Evolutionary conservation across 495 filamentous ascomycete species (phyloP), one percentile per base, ranked within the genome.

Genomic region (Hypoxylon perforatum): DNA sequence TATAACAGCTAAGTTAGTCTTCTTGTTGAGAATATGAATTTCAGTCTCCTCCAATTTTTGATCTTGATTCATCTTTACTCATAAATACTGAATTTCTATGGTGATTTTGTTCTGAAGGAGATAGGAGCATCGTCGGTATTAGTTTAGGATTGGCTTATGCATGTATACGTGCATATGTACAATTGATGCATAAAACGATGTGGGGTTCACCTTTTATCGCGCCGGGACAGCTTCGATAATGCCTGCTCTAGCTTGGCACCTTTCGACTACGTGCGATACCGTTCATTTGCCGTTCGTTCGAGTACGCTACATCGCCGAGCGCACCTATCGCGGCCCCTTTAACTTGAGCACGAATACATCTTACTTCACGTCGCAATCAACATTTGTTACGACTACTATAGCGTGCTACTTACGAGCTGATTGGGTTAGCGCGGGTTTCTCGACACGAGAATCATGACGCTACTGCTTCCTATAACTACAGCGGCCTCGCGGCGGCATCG

Each of bases 361-460:
- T 1, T 38, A 46, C 52, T 41, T 52, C 7, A 3, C 25, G 39
- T 60, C 63, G 63, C 54, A 39, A 47, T 38, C 12, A 18, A 35
- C 47, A 15, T 39, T 21, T 25, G 19, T 8, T 21, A 58, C 36
- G 30, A 21, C 0, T 12, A 21, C 15, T 1, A 38, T 50, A 18
- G 6, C 15, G 17, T 23, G 15, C 39, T 22, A 45, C 28, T 9
- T 50, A 68, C 63, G 58, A 54, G 54, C 45, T 63, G 55, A 63
- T 56, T 18, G n/a, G 45, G 46, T 21, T 57, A 30, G 35, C 36
- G 22, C 25, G 19, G 41, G 3, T 52, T 30, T 63, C 65, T 61
- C 49, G 30, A 12, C 0, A 35, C 44, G 60, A 61, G 54, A 65
- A 72, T 10, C 69, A 74, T 74, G 72, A 70, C 48, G 72, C 65